phyloP scores from a whole-genome alignment of 1,284 basidiomycete species.

The Volvariella surrecta region DNA sequence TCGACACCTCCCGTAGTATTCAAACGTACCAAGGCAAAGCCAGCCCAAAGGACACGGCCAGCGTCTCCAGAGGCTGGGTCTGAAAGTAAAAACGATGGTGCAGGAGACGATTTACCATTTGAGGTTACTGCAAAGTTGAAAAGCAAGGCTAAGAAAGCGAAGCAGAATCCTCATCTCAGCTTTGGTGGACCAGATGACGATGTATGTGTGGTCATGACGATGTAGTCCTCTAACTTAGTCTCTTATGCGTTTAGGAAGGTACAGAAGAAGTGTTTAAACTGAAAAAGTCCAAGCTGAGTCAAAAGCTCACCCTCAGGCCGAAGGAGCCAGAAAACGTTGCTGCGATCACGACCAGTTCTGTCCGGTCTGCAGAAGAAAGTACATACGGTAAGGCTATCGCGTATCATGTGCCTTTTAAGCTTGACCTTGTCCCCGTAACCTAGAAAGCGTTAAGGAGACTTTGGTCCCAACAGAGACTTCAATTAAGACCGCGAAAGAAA shows the following conservation, averaged over 20 bases:
- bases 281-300: constrained; percentile 69
- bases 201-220: constrained; percentile 43
- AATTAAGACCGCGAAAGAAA: constrained; percentile 73
- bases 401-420: too few relatives aligned
- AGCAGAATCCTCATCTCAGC: constrained; percentile 63
- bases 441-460: constrained; percentile 13
- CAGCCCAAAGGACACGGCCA: constrained; percentile 38
- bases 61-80: constrained; percentile 26
- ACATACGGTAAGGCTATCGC: too few relatives aligned
- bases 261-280: constrained; percentile 61
- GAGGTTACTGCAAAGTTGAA: constrained; percentile 57
- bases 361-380: too few relatives aligned
- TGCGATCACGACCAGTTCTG: too few relatives aligned
- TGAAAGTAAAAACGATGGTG: constrained; percentile 16
- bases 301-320: constrained; percentile 45
- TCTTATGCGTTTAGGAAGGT: constrained; percentile 34
- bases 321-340: too few relatives aligned
- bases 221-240: constrained; percentile 11
- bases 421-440: too few relatives aligned
- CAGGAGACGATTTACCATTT: constrained; percentile 39
- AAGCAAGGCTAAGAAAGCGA: constrained; percentile 54
- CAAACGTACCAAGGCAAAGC: constrained; percentile 54
- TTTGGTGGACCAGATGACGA: constrained; percentile 80
- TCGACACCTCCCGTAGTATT: constrained; percentile 26
- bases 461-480: constrained; percentile 71